Conservation (phyloP, 768 basidiomycete genomes). For the Obba rivulosa region DNA sequence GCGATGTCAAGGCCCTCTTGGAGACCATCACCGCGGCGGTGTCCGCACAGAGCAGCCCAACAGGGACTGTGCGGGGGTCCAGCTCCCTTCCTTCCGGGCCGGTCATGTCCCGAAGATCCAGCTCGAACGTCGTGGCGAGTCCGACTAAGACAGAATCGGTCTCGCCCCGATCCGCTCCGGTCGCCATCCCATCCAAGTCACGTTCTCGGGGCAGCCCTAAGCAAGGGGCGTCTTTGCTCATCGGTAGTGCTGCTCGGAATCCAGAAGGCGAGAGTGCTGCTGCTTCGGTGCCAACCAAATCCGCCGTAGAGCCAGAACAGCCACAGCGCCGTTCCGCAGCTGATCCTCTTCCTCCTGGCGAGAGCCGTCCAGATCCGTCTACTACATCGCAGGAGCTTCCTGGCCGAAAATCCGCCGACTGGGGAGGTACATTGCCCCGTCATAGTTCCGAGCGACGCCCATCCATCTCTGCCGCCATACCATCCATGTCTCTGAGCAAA, state of each 20-base stretch:
- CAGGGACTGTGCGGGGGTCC: slow-evolving; percentile 10
- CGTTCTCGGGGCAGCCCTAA: slow-evolving; percentile 53
- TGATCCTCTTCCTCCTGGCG: slow-evolving; percentile 25
- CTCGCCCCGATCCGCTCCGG: slow-evolving; percentile 11
- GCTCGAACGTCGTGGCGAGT: slow-evolving; percentile 14
- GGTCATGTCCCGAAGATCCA: slow-evolving; percentile 17
- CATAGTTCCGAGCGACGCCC: slow-evolving; percentile 45
- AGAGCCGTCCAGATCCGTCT: slow-evolving; percentile 49
- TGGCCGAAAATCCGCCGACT: slow-evolving; percentile 51
- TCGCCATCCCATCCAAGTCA: slow-evolving; percentile 37
- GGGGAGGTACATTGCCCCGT: slow-evolving; percentile 42
- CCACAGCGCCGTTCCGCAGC: slow-evolving; percentile 45
- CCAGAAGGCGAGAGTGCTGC: slow-evolving; percentile 34
- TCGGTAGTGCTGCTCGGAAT: slow-evolving; percentile 34
- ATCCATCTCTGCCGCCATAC: slow-evolving; percentile 36
- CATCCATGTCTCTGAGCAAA: slow-evolving; percentile 30
- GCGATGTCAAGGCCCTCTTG: slow-evolving; percentile 63
- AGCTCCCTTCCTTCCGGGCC: slow-evolving; percentile 15
- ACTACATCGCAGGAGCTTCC: slow-evolving; percentile 50
- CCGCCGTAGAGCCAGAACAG: slow-evolving; percentile 39
- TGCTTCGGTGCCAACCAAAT: slow-evolving; percentile 34
- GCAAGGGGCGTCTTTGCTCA: slow-evolving; percentile 34
- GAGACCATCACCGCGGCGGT: slow-evolving; percentile 38
- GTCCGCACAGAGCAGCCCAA: slow-evolving; percentile 9
- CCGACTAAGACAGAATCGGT: slow-evolving; percentile 17